These are phyloP conservation scores for Coemansia sp. DNA, from an alignment of 192 early-diverging fungal species.

Conservation along the genomic window DNA sequence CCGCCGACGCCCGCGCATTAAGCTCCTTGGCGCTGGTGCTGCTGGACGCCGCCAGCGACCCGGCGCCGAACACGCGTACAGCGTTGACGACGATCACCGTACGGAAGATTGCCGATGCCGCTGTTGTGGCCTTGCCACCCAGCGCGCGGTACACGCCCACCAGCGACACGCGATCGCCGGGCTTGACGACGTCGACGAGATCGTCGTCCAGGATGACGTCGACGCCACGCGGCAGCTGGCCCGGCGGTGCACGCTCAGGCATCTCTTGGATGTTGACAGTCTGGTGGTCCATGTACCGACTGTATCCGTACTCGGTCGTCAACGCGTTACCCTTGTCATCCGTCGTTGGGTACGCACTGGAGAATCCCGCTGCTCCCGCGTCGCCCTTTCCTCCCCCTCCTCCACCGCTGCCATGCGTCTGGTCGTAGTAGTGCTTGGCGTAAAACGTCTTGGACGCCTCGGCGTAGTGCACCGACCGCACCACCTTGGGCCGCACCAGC, in stretches of 20 bases:
- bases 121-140: conserved; percentile 74
- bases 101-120: conserved; percentile 81
- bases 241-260: conserved; percentile 95
- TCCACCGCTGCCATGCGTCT: conserved; percentile 71
- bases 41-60: conserved; percentile 66
- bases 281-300: conserved; percentile 89
- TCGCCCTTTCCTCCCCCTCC: conserved; percentile 38
- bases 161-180: conserved; percentile 92
- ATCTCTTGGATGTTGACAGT: conserved; percentile 95
- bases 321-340: conserved; percentile 91
- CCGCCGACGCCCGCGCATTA: conserved; percentile 19
- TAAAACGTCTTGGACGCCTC: conserved; percentile 79
- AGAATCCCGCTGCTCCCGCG: conserved; percentile 44
- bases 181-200: conserved; percentile 91
- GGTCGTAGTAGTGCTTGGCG: conserved; percentile 83
- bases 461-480: conserved; percentile 87
- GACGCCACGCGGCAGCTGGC: conserved; percentile 87
- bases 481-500: conserved; percentile 92
- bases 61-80: conserved; percentile 68
- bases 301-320: conserved; percentile 89
- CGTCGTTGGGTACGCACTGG: conserved; percentile 85
- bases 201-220: conserved; percentile 96
- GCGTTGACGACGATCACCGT: conserved; percentile 88
- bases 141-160: conserved; percentile 89
- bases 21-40: conserved; percentile 16